Conservation (phyloP, 371 early-diverging fungal species). For the Mucor circinelloides region DNA sequence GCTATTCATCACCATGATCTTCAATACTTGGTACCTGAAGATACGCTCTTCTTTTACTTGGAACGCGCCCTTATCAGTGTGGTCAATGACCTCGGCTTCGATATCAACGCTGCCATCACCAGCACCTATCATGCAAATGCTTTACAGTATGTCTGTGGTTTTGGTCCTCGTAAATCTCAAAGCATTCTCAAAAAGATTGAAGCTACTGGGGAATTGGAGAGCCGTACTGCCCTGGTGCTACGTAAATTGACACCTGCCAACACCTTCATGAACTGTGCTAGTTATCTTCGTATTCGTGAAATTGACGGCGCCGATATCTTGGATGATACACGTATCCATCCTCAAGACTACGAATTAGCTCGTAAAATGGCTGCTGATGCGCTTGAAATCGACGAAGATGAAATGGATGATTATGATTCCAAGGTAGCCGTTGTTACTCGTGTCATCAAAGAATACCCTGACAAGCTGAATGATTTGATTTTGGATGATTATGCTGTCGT, state of each 20-base stretch:
- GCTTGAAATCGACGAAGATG: slow-evolving; percentile 89
- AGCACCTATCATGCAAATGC: slow-evolving; percentile 72
- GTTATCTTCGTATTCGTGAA: slow-evolving; percentile 83
- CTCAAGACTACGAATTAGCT: slow-evolving; percentile 93
- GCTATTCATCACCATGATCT: slow-evolving; percentile 74
- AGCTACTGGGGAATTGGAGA: slow-evolving; percentile 52
- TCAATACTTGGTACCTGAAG: slow-evolving; percentile 77
- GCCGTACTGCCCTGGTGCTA: slow-evolving; percentile 74
- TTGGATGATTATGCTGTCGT: slow-evolving; percentile 91
- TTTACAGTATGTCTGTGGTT: slow-evolving; percentile 90
- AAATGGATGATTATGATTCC: slow-evolving; percentile 71
- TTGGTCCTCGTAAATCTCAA: slow-evolving; percentile 94
- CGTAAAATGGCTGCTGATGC: slow-evolving; percentile 98
- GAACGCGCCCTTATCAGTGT: slow-evolving; percentile 91
- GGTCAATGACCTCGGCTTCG: slow-evolving; percentile 86
- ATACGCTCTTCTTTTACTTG: slow-evolving; percentile 61
- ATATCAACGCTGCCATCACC: slow-evolving; percentile 79
- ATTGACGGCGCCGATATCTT: slow-evolving; percentile 71
- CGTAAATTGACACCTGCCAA: slow-evolving; percentile 68
- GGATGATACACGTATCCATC: slow-evolving; percentile 95
- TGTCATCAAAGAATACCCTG: slow-evolving; percentile 77
- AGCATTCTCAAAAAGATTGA: slow-evolving; percentile 64
- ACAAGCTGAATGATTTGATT: slow-evolving; percentile 83
- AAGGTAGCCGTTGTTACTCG: slow-evolving; percentile 67
- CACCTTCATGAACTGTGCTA: slow-evolving; percentile 93